Percentiles rank a stretch among this genome's conserved stretches.
Evolutionary conservation across 805 yeast species (phyloP).

Genomic region (Yarrowia sp.): DNA sequence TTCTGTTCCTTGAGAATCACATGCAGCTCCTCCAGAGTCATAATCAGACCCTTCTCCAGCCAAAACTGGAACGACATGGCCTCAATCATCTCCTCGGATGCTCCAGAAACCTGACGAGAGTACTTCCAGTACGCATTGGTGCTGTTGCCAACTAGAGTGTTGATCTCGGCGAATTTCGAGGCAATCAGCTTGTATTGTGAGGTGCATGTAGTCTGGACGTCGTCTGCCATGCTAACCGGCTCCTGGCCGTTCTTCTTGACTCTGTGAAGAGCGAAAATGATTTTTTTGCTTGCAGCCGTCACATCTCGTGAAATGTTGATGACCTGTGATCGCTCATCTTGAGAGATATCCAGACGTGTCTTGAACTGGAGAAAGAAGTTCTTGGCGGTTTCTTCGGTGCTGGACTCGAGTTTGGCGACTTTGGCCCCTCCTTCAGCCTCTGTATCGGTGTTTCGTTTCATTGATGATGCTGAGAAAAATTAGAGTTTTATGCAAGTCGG

Average conservation of each 20-base stretch:
- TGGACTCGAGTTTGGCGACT: background rate
- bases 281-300: constrained; percentile 43
- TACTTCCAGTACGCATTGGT: constrained; percentile 29
- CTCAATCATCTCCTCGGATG: constrained; percentile 36
- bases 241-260: background rate
- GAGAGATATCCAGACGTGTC: constrained; percentile 33
- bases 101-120: constrained; percentile 31
- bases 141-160: background rate
- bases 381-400: constrained; percentile 1
- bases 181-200: background rate
- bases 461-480: background rate
- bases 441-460: background rate
- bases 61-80: constrained; percentile 33
- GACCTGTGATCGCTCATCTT: constrained; percentile 41
- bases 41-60: constrained; percentile 29
- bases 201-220: background rate
- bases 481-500: background rate
- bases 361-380: constrained; percentile 12
- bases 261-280: constrained; percentile 37
- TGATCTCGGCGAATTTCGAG: background rate
- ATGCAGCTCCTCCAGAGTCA: constrained; percentile 28
- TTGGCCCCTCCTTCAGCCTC: background rate
- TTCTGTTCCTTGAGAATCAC: background rate
- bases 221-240: background rate
- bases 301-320: constrained; percentile 43